Percentiles rank a stretch among this genome's conserved stretches.
Evolutionary conservation across 345 rosid genomes (phyloP).

Genomic region (Brassica carinata): DNA sequence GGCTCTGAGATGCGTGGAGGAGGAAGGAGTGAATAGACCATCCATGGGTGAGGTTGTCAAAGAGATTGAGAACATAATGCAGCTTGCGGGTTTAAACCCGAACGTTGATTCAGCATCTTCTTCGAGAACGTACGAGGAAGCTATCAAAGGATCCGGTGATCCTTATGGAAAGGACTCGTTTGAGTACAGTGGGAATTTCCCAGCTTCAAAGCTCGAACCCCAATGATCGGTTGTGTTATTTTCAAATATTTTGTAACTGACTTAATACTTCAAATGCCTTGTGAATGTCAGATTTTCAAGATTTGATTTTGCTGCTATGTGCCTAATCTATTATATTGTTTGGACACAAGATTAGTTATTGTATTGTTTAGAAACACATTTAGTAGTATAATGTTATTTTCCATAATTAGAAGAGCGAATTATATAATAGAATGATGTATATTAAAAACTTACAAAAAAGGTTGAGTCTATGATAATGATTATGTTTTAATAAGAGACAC

Average conservation of each 20-base stretch:
- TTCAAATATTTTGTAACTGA: not conserved
- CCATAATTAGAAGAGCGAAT: too few relatives aligned
- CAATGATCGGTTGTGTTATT: conserved; percentile 31
- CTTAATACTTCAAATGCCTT: conserved; percentile 9
- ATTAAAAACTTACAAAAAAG: too few relatives aligned
- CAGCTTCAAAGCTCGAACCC: conserved; percentile 50
- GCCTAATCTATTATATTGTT: not conserved
- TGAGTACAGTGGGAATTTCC: conserved; percentile 48
- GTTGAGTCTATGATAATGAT: too few relatives aligned
- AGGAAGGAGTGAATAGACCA: conserved; percentile 62
- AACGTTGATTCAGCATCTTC: conserved; percentile 56
- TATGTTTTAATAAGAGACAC: too few relatives aligned
- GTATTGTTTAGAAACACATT: too few relatives aligned
- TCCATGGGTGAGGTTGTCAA: conserved; percentile 75
- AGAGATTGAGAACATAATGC: conserved; percentile 72
- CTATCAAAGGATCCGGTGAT: conserved; percentile 39
- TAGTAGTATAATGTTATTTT: too few relatives aligned
- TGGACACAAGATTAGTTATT: too few relatives aligned
- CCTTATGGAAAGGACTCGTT: conserved; percentile 51
- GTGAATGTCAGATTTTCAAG: conserved; percentile 5
- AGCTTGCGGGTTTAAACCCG: conserved; percentile 61
- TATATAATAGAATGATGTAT: too few relatives aligned
- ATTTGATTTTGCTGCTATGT: not conserved
- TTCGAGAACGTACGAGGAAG: conserved; percentile 55
- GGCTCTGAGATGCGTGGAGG: conserved; percentile 67